These are phyloP conservation scores for Mycena galericulata DNA, from an alignment of 768 basidiomycete genomes.

Conservation along the genomic window DNA sequence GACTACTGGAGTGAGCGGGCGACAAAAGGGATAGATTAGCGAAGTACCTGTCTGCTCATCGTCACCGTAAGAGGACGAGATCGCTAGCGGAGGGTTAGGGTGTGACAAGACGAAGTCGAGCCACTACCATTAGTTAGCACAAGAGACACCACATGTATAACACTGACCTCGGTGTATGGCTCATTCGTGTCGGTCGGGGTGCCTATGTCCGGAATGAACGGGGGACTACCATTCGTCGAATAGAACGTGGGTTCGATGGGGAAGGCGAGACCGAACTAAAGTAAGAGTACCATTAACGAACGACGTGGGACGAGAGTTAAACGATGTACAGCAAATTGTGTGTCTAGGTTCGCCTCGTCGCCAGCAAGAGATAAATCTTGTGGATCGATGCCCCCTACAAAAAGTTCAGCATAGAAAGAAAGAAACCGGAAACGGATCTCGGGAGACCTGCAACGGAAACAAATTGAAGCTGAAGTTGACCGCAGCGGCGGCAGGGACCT, in stretches of 20 bases:
- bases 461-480: conserved; percentile 47
- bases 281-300: no score
- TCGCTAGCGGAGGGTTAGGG: conserved; percentile 55
- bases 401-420: not conserved
- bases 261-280: conserved; percentile 53
- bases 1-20: conserved; percentile 44
- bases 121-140: conserved; percentile 52
- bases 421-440: not conserved
- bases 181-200: conserved; percentile 57
- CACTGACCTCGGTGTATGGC: conserved; percentile 45
- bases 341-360: conserved; percentile 60
- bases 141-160: no score
- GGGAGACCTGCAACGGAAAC: conserved; percentile 52
- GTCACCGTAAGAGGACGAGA: conserved; percentile 68
- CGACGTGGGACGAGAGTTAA: no score
- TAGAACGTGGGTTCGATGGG: conserved; percentile 44
- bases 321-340: conserved; percentile 63
- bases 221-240: conserved; percentile 48
- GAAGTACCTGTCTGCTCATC: conserved; percentile 63
- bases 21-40: not conserved
- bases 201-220: conserved; percentile 55
- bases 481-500: conserved; percentile 48
- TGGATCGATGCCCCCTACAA: conserved; percentile 22
- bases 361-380: conserved; percentile 24
- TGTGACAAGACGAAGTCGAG: conserved; percentile 57